A percentile compares a stretch with the other conserved stretches of the same genome.
phyloP scores from a whole-genome alignment of 176 grass and related monocot species.

The Dactylis glomerata region DNA sequence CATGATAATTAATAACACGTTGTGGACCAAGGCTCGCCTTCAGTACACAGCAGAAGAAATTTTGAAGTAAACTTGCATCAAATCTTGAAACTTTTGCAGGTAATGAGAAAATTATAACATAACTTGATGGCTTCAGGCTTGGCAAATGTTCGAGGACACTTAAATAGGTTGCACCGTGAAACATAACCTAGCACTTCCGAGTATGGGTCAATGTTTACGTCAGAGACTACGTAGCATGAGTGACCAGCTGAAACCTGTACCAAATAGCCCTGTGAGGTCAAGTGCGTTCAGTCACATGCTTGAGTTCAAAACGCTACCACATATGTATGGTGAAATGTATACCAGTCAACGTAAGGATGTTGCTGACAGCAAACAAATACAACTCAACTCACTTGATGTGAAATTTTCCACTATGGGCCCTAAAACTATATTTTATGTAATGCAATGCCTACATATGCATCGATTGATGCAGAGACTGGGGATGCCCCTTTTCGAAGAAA shows the following conservation, averaged over 20 bases:
- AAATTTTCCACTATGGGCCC: not conserved
- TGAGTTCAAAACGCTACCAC: not conserved
- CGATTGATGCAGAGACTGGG: too few relatives aligned
- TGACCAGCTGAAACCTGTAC: conserved; percentile 63
- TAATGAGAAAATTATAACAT: not conserved
- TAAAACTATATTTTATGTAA: not conserved
- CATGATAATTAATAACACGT: not conserved
- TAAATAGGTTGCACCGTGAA: conserved; percentile 77
- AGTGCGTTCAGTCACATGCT: not conserved
- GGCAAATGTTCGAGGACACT: conserved; percentile 58
- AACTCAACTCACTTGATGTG: not conserved
- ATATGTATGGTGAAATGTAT: not conserved
- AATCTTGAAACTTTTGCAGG: not conserved
- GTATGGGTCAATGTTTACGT: conserved; percentile 60
- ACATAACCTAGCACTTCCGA: conserved; percentile 11
- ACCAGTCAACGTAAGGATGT: not conserved
- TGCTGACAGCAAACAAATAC: not conserved
- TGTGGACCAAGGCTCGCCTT: not conserved
- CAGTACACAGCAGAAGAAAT: not conserved
- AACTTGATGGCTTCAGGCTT: conserved; percentile 66
- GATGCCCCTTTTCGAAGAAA: too few relatives aligned
- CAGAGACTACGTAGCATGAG: conserved; percentile 78
- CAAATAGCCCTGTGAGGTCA: conserved; percentile 23
- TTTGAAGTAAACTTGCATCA: not conserved
- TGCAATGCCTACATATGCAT: not conserved